Conservation (phyloP, 768 basidiomycete species). For the Serendipita sp. region DNA sequence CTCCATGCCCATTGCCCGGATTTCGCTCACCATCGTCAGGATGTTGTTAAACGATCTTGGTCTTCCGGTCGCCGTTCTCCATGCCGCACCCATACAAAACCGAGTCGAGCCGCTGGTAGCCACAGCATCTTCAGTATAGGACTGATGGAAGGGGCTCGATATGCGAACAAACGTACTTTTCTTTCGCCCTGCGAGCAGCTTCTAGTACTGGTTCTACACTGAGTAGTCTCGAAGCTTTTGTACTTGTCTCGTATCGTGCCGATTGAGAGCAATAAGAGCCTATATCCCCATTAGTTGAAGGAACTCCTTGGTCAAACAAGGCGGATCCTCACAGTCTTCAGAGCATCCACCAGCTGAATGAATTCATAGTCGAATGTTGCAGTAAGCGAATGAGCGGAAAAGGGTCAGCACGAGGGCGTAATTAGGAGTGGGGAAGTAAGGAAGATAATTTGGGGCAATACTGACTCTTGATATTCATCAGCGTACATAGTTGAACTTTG, state of each 20-base stretch:
- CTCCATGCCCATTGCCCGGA: constrained; percentile 95
- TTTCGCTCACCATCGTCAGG: constrained; percentile 15
- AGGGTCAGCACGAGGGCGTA: constrained; percentile 15
- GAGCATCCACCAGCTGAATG: constrained; percentile 75
- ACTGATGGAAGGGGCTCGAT: not conserved
- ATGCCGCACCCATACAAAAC: constrained; percentile 98
- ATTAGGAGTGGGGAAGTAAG: constrained; percentile 1
- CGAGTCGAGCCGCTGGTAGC: constrained; percentile 57
- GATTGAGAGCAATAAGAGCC: constrained; percentile 98
- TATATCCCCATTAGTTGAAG: constrained; percentile 18
- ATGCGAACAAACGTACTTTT: constrained; percentile 26
- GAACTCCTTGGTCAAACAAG: constrained; percentile 6
- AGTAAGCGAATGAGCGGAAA: not conserved
- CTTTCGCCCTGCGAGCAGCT: constrained; percentile 87
- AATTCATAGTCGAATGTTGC: not conserved
- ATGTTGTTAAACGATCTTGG: constrained; percentile 1
- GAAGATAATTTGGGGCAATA: constrained; percentile 11
- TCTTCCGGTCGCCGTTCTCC: constrained; percentile 37
- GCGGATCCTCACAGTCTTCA: constrained; percentile 66
- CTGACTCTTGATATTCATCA: constrained; percentile 98
- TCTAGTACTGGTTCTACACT: constrained; percentile 85
- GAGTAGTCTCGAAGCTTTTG: constrained; percentile 72
- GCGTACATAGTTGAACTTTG: constrained; percentile 89
- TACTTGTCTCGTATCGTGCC: constrained; percentile 77
- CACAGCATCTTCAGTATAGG: not conserved